Percentiles rank a stretch among this genome's conserved stretches.
Conservation (phyloP, 2,329 filamentous ascomycete species). For the Stemphylium vesicarium region DNA sequence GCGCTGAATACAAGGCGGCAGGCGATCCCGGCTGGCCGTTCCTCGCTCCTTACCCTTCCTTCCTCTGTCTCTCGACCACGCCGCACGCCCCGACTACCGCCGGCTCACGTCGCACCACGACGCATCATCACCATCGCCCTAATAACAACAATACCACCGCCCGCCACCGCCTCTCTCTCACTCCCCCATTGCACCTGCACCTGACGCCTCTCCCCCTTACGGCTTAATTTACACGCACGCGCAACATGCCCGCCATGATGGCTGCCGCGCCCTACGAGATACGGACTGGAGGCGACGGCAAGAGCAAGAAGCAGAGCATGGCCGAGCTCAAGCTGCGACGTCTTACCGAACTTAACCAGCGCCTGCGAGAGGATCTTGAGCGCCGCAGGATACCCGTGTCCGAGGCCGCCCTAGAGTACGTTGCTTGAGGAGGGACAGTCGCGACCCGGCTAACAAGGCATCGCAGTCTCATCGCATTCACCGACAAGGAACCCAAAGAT, state of each 20-base stretch:
- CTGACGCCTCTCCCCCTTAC: neutral
- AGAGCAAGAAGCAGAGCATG: conserved; percentile 99
- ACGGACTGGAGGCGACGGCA: conserved; percentile 68
- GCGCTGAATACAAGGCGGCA: conserved; percentile 36
- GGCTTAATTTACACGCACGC: conserved; percentile 21
- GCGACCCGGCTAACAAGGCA: conserved; percentile 28
- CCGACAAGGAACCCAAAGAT: conserved; percentile 90
- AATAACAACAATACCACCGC: conserved; percentile 7
- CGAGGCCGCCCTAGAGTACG: conserved; percentile 73
- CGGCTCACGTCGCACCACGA: conserved; percentile 33
- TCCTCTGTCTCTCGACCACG: conserved; percentile 30
- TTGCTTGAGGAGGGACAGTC: neutral
- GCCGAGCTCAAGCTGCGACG: conserved; percentile 96
- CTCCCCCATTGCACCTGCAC: neutral
- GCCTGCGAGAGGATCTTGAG: conserved; percentile 93
- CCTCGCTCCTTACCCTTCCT: conserved; percentile 43
- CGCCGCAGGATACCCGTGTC: conserved; percentile 94
- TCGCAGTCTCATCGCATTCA: conserved; percentile 91
- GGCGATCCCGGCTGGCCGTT: conserved; percentile 37
- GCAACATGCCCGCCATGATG: conserved; percentile 54
- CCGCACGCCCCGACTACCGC: conserved; percentile 30
- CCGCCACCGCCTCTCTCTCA: conserved; percentile 10
- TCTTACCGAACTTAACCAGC: conserved; percentile 94
- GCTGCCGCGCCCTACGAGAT: conserved; percentile 68
- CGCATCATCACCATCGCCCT: conserved; percentile 18